These are phyloP conservation scores for Lepraria neglecta DNA, from an alignment of 495 filamentous ascomycete genomes.

Conservation along the genomic window DNA sequence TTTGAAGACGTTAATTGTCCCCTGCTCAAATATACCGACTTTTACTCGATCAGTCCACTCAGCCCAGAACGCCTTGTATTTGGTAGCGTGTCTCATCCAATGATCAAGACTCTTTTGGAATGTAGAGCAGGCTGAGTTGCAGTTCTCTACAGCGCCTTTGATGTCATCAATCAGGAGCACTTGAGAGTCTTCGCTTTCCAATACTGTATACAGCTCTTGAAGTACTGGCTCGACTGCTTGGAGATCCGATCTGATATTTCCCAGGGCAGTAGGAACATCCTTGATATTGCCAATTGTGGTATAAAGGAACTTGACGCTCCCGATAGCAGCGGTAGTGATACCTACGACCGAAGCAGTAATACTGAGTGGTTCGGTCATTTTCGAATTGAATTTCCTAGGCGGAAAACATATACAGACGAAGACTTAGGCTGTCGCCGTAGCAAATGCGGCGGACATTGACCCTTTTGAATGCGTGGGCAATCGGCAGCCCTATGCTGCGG, in stretches of 20 bases:
- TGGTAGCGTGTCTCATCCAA: not conserved
- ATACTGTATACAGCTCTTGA: not conserved
- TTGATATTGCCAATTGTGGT: not conserved
- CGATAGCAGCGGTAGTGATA: not conserved
- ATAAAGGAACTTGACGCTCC: not conserved
- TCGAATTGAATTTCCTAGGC: too few species aligned
- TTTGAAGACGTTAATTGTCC: not conserved
- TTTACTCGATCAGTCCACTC: not conserved
- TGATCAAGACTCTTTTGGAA: not conserved
- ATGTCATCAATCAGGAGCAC: not conserved
- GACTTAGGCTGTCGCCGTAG: too few species aligned
- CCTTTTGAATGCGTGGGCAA: too few species aligned
- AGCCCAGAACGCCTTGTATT: not conserved
- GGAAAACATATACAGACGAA: too few species aligned
- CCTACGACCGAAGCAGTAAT: not conserved
- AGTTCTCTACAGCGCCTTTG: not conserved
- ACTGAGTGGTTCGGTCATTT: not conserved
- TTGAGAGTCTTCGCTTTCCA: not conserved
- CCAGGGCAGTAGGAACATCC: not conserved
- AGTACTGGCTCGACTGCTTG: slow-evolving; percentile 1
- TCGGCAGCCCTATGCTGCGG: too few species aligned
- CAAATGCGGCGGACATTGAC: too few species aligned
- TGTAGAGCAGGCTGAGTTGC: not conserved
- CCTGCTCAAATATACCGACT: not conserved
- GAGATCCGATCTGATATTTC: not conserved